These are phyloP conservation scores for Sungouiozyma intestinalis DNA, from an alignment of 805 yeast species.

Conservation along the genomic window DNA sequence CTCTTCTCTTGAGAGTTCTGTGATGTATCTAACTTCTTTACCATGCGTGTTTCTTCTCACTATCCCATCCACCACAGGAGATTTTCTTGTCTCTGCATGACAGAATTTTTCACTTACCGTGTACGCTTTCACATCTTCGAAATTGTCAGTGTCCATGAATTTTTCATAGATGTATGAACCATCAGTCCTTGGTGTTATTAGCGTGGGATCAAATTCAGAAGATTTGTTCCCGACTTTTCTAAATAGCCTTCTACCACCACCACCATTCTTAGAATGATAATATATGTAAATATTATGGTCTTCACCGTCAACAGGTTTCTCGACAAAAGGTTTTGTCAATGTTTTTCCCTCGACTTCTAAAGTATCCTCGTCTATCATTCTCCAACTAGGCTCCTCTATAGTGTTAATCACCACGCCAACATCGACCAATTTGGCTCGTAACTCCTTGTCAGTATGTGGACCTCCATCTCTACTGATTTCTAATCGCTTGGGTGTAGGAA, in stretches of 20 bases:
- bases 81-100: conserved; percentile 96
- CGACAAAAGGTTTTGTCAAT: conserved; percentile 86
- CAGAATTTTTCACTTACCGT: conserved; percentile 88
- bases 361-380: conserved; percentile 83
- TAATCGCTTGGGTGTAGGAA: conserved; percentile 80
- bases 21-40: conserved; percentile 85
- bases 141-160: conserved; percentile 96
- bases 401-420: conserved; percentile 44
- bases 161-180: conserved; percentile 90
- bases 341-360: conserved; percentile 60
- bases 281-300: conserved; percentile 94
- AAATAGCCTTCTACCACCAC: conserved; percentile 92
- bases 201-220: conserved; percentile 84
- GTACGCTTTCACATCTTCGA: conserved; percentile 97
- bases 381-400: conserved; percentile 64
- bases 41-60: conserved; percentile 97
- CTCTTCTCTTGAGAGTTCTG: conserved; percentile 68
- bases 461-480: conserved; percentile 97
- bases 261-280: conserved; percentile 81
- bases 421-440: conserved; percentile 45
- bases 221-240: conserved; percentile 95
- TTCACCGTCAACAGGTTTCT: conserved; percentile 98
- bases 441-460: conserved; percentile 65
- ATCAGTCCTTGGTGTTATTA: conserved; percentile 65
- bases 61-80: conserved; percentile 99